Evolutionary conservation across 345 rosid genomes (phyloP), one percentile per base, ranked within the genome.

Genomic region (Nasturtium officinale): DNA sequence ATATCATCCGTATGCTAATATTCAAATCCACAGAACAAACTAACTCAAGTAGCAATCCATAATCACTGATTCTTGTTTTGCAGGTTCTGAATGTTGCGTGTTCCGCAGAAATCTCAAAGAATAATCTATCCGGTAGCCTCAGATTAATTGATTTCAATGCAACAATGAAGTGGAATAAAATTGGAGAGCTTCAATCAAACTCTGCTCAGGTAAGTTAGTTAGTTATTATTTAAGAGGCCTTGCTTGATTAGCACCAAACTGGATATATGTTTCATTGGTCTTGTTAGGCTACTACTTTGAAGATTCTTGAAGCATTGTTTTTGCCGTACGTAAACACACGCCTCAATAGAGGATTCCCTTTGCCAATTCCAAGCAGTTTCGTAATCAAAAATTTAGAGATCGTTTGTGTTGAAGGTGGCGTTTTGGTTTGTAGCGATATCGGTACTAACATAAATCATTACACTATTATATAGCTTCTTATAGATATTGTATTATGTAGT

Each of bases 301-400:
- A 30, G 23, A 21, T 88, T 66, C 74, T 90, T 50, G 75, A 79
- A 64, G 80, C 84, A 1, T 67, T 79, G 57, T 66, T 89, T 69
- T 47, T 88, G 50, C 94, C 98, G 2, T 80, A 80, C 15, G 78
- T 87, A 73, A 92, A 89, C 76, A 62, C 66, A 29, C 87, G 56
- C 16, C 81, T 89, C 6, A 65, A 70, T 72, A 81, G 62, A 71
- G 94, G 98, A 50, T 81, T 84, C 62, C 85, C 86, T 0, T 69
- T 91, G 80, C 94, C 92, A 25, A 72, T 84, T 16, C 76, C 86
- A 26, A 77, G 51, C 9, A 85, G 90, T 52, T 81, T 84, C 48
- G 20, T 50, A 0, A 77, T 89, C 9, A 42, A 61, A 67, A 78
- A 84, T 65, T 69, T 89, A 17, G 87, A 85, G 71, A 68, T 88